Evolutionary conservation across 257 asterid genomes (phyloP).

Genomic region (Solanum ossicruentum): DNA sequence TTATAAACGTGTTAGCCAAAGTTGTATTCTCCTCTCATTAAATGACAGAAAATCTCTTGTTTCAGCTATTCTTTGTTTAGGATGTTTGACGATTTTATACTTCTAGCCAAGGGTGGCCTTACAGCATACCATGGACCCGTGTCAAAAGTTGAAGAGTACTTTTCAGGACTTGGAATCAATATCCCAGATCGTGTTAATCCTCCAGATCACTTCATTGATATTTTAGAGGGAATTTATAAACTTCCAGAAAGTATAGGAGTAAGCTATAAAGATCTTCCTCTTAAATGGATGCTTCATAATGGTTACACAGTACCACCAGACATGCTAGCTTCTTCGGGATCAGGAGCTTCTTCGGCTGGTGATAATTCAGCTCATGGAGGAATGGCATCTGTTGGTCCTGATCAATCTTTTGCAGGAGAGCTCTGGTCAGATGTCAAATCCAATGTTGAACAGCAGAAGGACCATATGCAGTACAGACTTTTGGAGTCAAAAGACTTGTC

Average conservation of each 20-base stretch:
- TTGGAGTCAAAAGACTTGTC: conserved; percentile 64
- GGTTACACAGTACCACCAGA: conserved; percentile 67
- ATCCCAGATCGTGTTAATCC: conserved; percentile 93
- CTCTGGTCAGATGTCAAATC: conserved; percentile 50
- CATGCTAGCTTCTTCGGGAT: conserved; percentile 34
- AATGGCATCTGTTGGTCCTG: conserved; percentile 13
- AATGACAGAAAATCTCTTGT: conserved; percentile 6
- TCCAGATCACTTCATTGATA: conserved; percentile 80
- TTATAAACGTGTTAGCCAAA: background rate
- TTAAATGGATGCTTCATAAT: conserved; percentile 82
- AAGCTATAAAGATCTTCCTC: conserved; percentile 63
- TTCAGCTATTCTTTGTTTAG: conserved; percentile 79
- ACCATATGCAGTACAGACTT: conserved; percentile 43
- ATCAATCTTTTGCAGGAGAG: conserved; percentile 51
- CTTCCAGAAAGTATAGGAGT: conserved; percentile 38
- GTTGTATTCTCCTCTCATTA: background rate
- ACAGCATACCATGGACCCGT: conserved; percentile 79
- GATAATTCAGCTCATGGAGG: conserved; percentile 22
- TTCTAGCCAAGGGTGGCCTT: conserved; percentile 91
- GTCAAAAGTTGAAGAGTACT: conserved; percentile 76
- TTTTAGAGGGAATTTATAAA: conserved; percentile 78
- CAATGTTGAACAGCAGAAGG: conserved; percentile 39
- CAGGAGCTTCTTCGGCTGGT: conserved; percentile 7
- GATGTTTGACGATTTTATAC: conserved; percentile 86
- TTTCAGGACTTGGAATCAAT: conserved; percentile 39